Percentiles rank a stretch among this genome's conserved stretches.
Evolutionary conservation across 805 yeast genomes (phyloP).

Genomic region (Yamadazyma akitaensis): DNA sequence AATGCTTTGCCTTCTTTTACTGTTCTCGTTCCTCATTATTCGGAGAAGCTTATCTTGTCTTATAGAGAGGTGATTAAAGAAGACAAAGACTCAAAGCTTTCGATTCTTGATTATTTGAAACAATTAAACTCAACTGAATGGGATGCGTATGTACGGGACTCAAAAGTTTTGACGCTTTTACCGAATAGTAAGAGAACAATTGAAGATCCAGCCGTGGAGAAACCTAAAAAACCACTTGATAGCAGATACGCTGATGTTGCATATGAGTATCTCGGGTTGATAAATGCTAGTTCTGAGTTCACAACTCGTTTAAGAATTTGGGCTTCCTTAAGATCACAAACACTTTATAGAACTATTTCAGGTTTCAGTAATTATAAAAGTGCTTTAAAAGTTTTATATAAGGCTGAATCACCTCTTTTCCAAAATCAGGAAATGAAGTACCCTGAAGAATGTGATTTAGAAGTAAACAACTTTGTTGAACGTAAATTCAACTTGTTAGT

Average conservation of each 20-base stretch:
- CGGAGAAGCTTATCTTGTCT: constrained; percentile 46
- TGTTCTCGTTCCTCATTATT: constrained; percentile 50
- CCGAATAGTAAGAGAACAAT: not conserved
- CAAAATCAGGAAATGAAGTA: constrained; percentile 10
- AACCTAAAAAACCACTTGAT: not conserved
- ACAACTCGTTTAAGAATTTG: constrained; percentile 75
- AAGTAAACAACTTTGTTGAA: constrained; percentile 47
- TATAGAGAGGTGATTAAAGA: constrained; percentile 47
- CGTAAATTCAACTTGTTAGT: constrained; percentile 79
- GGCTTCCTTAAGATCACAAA: constrained; percentile 84
- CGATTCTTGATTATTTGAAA: constrained; percentile 78
- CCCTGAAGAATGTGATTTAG: constrained; percentile 17
- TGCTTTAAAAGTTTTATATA: constrained; percentile 67
- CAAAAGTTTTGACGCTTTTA: constrained; percentile 42
- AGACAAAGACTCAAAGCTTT: constrained; percentile 41
- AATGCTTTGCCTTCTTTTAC: constrained; percentile 50
- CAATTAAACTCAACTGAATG: constrained; percentile 72
- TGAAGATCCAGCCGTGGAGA: not conserved
- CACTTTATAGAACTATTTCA: constrained; percentile 75
- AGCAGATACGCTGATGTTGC: constrained; percentile 53
- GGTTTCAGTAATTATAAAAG: constrained; percentile 78
- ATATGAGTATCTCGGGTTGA: constrained; percentile 69
- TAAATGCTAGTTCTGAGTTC: constrained; percentile 58
- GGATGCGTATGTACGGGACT: constrained; percentile 75
- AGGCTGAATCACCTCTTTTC: constrained; percentile 58